Conservation (phyloP, 1,284 basidiomycete species). For the Spongispora temasekensis region DNA sequence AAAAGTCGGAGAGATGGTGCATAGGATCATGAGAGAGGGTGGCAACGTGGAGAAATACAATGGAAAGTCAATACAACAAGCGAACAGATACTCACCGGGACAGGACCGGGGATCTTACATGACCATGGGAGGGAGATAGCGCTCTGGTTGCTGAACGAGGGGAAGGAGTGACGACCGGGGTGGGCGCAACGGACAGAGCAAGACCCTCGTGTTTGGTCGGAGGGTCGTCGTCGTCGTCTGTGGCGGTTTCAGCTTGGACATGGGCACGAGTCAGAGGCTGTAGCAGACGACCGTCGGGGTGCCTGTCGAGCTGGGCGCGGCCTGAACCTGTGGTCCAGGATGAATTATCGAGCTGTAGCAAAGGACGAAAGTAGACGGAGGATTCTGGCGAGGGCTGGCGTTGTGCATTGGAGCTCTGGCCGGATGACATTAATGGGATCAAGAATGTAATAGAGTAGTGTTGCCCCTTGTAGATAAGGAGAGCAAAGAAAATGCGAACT, state of each 20-base stretch:
- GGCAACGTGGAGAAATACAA: conserved; percentile 14
- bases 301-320: conserved; percentile 12
- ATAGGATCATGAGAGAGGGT: conserved; percentile 14
- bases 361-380: conserved; percentile 25
- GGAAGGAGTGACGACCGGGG: conserved; percentile 10
- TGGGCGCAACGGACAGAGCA: conserved; percentile 17
- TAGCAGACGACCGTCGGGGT: conserved; percentile 6
- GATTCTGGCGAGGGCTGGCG: conserved; percentile 21
- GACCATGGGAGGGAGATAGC: conserved; percentile 24
- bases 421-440: conserved; percentile 34
- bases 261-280: conserved; percentile 12
- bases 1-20: conserved; percentile 3
- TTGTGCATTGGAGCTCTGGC: conserved; percentile 25
- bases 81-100: conserved; percentile 27
- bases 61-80: background rate
- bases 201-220: conserved; percentile 34
- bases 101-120: conserved; percentile 34
- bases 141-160: conserved; percentile 12
- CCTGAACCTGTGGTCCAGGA: conserved; percentile 16
- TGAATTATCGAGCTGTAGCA: conserved; percentile 35
- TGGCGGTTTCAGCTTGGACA: conserved; percentile 11
- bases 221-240: conserved; percentile 21
- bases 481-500: conserved; percentile 25
- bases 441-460: conserved; percentile 15
- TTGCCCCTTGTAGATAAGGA: conserved; percentile 23